Base-by-base conservation (phyloP, 768 basidiomycete genomes). In the Lentinula boryana region DNA sequence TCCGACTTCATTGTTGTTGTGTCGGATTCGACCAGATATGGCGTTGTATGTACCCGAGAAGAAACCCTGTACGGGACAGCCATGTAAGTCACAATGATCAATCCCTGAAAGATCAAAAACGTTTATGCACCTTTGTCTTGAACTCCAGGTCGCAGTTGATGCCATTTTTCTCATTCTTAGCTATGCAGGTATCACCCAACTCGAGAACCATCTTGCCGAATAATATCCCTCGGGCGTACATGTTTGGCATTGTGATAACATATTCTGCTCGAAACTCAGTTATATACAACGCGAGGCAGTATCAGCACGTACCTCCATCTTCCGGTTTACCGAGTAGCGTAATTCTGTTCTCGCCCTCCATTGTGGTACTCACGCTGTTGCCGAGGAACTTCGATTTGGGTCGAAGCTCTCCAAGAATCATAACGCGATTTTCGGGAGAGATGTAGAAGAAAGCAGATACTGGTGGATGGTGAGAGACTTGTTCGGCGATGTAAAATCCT, bases 381-480 rank as follows among this genome's bases (percentile, higher is more conserved):
- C 97, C 97, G 61, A 99, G 80, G 74, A 99, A 99, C 71, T 87
- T 93, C 54, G 90, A 93, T 75, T 98, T 98, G 27, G 97, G 97
- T 65, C 92, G 84, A 56, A 99, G 81, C 71, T 99, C 97, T 40
- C 97, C 97, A 60, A 92, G 80, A 66, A 99, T 91, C 62, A 82
- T 79, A 57, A 99, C 76, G 60, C 85, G 86, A 75, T 98, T 97
- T 57, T 85, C 86, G 27, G 96, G 96, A 0, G 94, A 94, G 63
- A 92, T 84, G 75, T 98, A 98, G 78, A 87, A 94, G 76, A 95
- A 98, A n/a, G 93, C 94, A 69, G 88, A 95, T 61, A 96, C 80
- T 48, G 95, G 94, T 35, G 94, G 95, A 72, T 96, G 94, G 71
- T 97, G 95, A 15, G 95, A 96, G 16, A 97, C 95, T 85, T 98